Evolutionary conservation across 345 rosid species (phyloP).

Genomic region (Aegle marmelos): DNA sequence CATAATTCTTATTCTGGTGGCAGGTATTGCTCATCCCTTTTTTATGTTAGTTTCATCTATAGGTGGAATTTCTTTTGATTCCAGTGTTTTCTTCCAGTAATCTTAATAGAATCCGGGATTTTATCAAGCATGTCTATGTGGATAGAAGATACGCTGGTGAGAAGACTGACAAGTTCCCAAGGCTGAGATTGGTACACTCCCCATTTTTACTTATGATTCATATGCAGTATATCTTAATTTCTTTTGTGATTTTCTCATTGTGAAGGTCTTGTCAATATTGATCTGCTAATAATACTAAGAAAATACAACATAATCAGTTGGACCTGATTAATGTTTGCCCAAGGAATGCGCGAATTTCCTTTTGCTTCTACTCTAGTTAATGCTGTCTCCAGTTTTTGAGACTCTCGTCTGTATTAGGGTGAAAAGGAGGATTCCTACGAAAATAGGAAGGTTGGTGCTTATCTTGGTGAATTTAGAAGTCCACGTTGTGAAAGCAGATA

Average conservation of each 20-base stretch:
- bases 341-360: neutral
- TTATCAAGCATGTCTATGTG: constrained; percentile 82
- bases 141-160: constrained; percentile 62
- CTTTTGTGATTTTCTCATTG: neutral
- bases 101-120: constrained; percentile 63
- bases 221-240: neutral
- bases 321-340: neutral
- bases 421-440: constrained; percentile 39
- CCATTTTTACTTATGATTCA: neutral
- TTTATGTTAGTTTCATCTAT: neutral
- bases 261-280: neutral
- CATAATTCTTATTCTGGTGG: constrained; percentile 70
- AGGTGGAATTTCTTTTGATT: constrained; percentile 23
- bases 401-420: constrained; percentile 31
- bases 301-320: neutral
- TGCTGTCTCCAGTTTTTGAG: neutral
- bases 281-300: neutral
- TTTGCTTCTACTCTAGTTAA: neutral
- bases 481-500: constrained; percentile 37
- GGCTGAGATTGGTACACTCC: constrained; percentile 48
- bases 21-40: constrained; percentile 50
- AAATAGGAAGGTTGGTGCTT: constrained; percentile 34
- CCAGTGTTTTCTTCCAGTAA: constrained; percentile 51
- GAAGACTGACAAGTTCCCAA: constrained; percentile 42
- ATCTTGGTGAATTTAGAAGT: constrained; percentile 39